phyloP scores from a whole-genome alignment of 805 yeast species.

The Saturnispora quitensis region DNA sequence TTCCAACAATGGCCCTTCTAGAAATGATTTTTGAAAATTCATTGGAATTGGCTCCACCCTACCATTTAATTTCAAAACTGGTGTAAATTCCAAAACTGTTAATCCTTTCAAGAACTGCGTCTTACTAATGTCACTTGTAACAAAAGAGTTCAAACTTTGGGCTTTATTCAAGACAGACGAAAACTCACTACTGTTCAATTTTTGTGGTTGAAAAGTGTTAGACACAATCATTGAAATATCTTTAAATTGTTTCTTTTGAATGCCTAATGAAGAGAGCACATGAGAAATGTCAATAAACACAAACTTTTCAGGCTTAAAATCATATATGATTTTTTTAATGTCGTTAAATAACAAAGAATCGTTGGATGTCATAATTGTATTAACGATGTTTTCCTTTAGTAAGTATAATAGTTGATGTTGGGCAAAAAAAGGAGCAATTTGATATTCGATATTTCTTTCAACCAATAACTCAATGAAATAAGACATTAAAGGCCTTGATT shows the following conservation, averaged over 20 bases:
- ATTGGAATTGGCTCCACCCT: constrained; percentile 45
- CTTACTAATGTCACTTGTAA: constrained; percentile 31
- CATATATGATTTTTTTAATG: constrained; percentile 62
- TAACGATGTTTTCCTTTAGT: constrained; percentile 45
- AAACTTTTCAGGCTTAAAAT: constrained; percentile 65
- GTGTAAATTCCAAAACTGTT: constrained; percentile 60
- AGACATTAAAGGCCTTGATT: constrained; percentile 39
- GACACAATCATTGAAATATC: constrained; percentile 78
- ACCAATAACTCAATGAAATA: constrained; percentile 52
- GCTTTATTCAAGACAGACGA: neutral
- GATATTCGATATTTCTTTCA: constrained; percentile 47
- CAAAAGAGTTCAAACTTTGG: neutral
- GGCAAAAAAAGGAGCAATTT: constrained; percentile 77
- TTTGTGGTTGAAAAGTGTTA: constrained; percentile 59
- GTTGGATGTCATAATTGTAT: constrained; percentile 53
- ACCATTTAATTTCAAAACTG: constrained; percentile 64
- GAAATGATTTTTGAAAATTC: constrained; percentile 16
- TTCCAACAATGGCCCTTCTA: constrained; percentile 10
- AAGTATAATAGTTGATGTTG: constrained; percentile 74
- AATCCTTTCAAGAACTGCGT: constrained; percentile 54
- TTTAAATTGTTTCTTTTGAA: constrained; percentile 57
- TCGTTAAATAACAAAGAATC: constrained; percentile 55
- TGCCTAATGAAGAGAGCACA: constrained; percentile 50
- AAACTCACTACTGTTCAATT: constrained; percentile 33
- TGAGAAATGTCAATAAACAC: constrained; percentile 51